phyloP scores from a whole-genome alignment of 345 rosid genomes.

The Euphorbia lathyris region DNA sequence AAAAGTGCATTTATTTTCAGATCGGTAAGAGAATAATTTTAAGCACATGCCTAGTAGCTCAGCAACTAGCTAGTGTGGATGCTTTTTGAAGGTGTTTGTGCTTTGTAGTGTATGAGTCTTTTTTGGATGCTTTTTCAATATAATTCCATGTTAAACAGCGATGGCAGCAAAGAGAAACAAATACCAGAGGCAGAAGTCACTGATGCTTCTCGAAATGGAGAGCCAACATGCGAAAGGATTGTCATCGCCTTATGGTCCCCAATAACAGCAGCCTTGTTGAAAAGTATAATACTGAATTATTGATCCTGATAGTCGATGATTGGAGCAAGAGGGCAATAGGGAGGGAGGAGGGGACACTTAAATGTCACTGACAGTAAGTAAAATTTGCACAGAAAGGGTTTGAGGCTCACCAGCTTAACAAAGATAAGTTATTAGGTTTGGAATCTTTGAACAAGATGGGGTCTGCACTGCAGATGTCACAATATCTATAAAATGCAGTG shows the following conservation, averaged over 20 bases:
- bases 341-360: conserved; percentile 23
- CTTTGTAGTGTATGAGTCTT: neutral
- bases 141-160: conserved; percentile 35
- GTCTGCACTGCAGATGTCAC: conserved; percentile 12
- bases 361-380: conserved; percentile 18
- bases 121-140: neutral
- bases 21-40: neutral
- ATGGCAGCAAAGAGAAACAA: conserved; percentile 87
- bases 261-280: conserved; percentile 26
- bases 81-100: no score
- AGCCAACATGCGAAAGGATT: conserved; percentile 91
- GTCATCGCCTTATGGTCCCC: conserved; percentile 71
- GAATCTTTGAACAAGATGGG: conserved; percentile 30
- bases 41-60: neutral
- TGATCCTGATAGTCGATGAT: conserved; percentile 21
- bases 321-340: conserved; percentile 17
- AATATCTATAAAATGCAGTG: conserved; percentile 28
- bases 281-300: conserved; percentile 8
- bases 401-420: conserved; percentile 19
- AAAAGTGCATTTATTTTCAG: neutral
- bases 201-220: conserved; percentile 94
- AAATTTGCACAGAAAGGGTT: conserved; percentile 14
- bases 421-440: conserved; percentile 24
- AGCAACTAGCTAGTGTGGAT: neutral
- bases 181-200: conserved; percentile 88